phyloP scores from a whole-genome alignment of 345 rosid species.

The Salix arbutifolia region DNA sequence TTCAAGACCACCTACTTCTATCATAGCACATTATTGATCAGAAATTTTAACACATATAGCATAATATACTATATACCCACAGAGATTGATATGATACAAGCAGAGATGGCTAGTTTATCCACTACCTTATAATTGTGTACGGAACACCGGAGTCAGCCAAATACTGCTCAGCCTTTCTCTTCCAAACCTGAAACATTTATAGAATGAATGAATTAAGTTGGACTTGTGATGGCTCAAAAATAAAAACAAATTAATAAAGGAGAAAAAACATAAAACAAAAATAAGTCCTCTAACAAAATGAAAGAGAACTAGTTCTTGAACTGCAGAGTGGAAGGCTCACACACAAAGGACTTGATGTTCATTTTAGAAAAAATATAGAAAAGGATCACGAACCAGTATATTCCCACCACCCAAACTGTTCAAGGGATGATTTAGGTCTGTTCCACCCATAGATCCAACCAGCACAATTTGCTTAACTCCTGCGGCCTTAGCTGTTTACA shows the following conservation, averaged over 20 bases:
- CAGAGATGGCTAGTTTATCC: neutral
- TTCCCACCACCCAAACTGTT: conserved; percentile 92
- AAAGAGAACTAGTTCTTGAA: neutral
- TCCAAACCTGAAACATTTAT: conserved; percentile 64
- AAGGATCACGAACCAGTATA: conserved; percentile 61
- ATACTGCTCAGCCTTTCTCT: conserved; percentile 99
- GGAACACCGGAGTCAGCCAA: conserved; percentile 90
- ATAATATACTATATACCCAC: neutral
- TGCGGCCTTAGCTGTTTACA: conserved; percentile 70
- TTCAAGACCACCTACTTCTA: no score
- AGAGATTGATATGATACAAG: neutral
- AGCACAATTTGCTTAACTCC: conserved; percentile 94
- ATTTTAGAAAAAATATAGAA: neutral
- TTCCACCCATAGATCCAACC: conserved; percentile 99
- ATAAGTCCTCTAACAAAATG: neutral
- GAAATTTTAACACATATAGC: no score
- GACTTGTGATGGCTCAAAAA: neutral
- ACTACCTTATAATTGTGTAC: conserved; percentile 90
- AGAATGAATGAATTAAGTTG: neutral
- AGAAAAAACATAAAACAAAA: neutral
- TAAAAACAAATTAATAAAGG: neutral
- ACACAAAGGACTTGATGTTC: neutral
- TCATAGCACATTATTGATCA: no score
- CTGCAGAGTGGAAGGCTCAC: neutral
- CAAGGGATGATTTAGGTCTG: conserved; percentile 60